Conservation (phyloP, 257 asterid genomes). For the Plectranthus barbatus region DNA sequence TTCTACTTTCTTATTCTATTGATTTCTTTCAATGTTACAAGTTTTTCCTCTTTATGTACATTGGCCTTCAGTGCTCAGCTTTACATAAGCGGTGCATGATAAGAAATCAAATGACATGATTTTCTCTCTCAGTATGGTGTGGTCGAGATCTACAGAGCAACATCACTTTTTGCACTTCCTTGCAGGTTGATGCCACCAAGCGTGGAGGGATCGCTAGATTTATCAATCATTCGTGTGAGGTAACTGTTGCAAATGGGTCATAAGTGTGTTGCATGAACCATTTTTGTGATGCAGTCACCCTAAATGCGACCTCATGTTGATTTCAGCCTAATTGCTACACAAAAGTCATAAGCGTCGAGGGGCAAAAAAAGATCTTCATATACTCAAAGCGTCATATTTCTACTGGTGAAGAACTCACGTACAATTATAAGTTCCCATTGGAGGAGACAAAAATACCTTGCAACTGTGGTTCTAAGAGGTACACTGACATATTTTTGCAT, state of each 20-base stretch:
- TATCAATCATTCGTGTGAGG: conserved; percentile 99
- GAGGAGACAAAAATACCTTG: conserved; percentile 98
- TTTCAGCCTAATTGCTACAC: conserved; percentile 98
- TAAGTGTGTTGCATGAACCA: conserved; percentile 11
- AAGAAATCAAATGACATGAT: conserved; percentile 1
- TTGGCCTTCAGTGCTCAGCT: not conserved
- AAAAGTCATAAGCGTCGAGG: conserved; percentile 94
- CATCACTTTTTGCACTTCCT: not conserved
- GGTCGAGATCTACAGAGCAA: not conserved
- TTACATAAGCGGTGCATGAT: not conserved
- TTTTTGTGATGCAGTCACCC: conserved; percentile 4
- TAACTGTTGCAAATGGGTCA: conserved; percentile 21
- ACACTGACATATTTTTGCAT: not conserved
- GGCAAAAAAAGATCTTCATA: conserved; percentile 90
- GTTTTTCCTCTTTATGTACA: not conserved
- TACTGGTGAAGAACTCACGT: conserved; percentile 92
- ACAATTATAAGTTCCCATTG: conserved; percentile 93
- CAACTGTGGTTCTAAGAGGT: conserved; percentile 93
- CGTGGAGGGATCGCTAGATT: conserved; percentile 98
- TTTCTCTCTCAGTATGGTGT: not conserved
- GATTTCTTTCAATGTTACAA: not conserved
- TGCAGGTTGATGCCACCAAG: conserved; percentile 98
- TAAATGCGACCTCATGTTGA: conserved; percentile 17
- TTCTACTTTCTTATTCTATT: not conserved
- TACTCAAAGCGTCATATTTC: conserved; percentile 91